Evolutionary conservation across 2,329 filamentous ascomycete species (phyloP), one percentile per base, ranked within the genome.

Genomic region (Sordariomycetes sp.): DNA sequence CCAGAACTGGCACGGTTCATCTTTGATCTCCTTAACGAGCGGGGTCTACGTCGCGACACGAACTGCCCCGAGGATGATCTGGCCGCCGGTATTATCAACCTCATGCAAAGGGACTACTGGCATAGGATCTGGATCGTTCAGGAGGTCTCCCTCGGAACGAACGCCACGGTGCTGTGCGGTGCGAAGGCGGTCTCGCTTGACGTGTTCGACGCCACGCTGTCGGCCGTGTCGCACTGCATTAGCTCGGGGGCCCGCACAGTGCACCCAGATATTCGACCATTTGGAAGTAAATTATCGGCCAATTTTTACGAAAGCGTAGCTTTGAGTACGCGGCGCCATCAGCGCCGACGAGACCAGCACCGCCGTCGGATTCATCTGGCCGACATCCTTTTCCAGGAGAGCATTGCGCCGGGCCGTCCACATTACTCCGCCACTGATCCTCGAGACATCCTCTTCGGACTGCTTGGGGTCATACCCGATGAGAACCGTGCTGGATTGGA

Each of bases 41-140:
- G 35, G 35, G 35, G 35, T 37, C 7, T 7, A 7, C 14, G 7
- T 14, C 35, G 7, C 7, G 43, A 16, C 43, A 18, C 6, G 43
- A n/a, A 6, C 10, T 11, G 6, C 6, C 14, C 12, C 18, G n/a
- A 25, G 48, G 48, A 24, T 25, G 11, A 24, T 3, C 7, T 51
- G 48, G 5, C 18, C 11, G 16, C 40, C 40, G 40, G 40, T 43
- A 24, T 51, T 0, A 64, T 67, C 4, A 48, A 61, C 1, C 59
- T 72, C 1, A 71, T 72, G 22, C 66, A 71, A 25, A 63, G 65
- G 54, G 63, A 68, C 20, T 73, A 72, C 59, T 72, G 70, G 70
- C 64, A 60, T 16, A 60, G 70, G 16, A 48, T 72, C 0, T 70
- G 68, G 67, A 65, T 69, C 1, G 63, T 69, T 3, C 67, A 68